phyloP scores from a whole-genome alignment of 177 flowering plant species.

The Vitis hybrid region DNA sequence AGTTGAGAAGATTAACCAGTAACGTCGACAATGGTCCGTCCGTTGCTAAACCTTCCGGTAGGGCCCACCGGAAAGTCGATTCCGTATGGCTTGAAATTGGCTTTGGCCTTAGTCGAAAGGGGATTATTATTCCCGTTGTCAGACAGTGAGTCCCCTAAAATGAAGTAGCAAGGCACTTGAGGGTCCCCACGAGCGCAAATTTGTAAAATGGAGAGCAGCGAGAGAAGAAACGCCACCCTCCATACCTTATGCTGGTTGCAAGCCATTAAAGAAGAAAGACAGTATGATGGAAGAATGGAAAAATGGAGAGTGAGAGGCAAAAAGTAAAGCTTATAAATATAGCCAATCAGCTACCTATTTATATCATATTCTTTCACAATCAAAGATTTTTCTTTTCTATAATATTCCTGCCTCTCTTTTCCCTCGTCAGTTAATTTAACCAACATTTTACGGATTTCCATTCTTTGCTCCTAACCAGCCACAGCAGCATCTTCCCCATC shows the following conservation, averaged over 20 bases:
- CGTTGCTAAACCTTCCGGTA: slow-evolving; percentile 37
- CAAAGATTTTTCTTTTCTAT: no score
- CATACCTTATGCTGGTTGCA: background rate
- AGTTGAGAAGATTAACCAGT: no score
- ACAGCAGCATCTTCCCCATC: no score
- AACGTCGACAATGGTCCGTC: slow-evolving; percentile 8
- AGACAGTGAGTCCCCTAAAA: slow-evolving; percentile 51
- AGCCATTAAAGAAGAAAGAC: background rate
- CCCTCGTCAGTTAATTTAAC: no score
- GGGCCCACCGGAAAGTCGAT: slow-evolving; percentile 31
- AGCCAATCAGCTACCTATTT: background rate
- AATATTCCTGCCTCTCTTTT: no score
- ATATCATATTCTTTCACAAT: background rate
- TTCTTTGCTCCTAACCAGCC: no score
- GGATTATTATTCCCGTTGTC: slow-evolving; percentile 43
- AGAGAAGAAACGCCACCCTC: background rate
- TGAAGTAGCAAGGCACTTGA: slow-evolving; percentile 50
- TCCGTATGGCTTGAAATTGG: slow-evolving; percentile 36
- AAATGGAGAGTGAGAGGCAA: background rate
- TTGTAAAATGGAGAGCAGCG: background rate
- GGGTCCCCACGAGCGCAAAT: slow-evolving; percentile 16
- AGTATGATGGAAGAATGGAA: background rate
- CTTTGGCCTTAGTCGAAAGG: slow-evolving; percentile 20
- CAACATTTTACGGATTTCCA: no score
- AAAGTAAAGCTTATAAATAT: no score